A percentile compares a stretch with the other conserved stretches of the same genome.
Conservation (phyloP, 257 asterid genomes). For the Solanum peruvianum region DNA sequence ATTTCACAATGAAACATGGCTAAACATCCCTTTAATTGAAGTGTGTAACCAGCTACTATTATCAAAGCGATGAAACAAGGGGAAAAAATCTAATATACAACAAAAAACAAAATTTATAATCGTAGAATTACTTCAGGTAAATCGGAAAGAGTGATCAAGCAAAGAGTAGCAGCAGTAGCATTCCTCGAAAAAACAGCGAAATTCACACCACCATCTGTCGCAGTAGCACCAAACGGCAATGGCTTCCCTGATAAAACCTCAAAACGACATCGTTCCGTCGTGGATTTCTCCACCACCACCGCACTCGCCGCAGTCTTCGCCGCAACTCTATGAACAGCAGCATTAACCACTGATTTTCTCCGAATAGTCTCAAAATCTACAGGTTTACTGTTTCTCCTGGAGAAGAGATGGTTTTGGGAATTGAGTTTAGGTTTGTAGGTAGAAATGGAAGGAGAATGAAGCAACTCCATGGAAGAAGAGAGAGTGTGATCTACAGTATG, state of each 20-base stretch:
- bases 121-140: slow-evolving; percentile 38
- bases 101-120: neutral
- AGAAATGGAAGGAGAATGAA: slow-evolving; percentile 10
- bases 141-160: slow-evolving; percentile 59
- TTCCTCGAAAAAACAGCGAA: slow-evolving; percentile 54
- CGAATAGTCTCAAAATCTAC: neutral
- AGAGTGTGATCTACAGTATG: neutral
- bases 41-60: neutral
- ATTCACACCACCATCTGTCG: slow-evolving; percentile 76
- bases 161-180: slow-evolving; percentile 66
- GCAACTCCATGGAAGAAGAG: slow-evolving; percentile 14
- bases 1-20: neutral
- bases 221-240: slow-evolving; percentile 87
- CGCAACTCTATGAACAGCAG: slow-evolving; percentile 20
- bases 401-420: neutral
- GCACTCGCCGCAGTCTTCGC: slow-evolving; percentile 51
- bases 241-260: slow-evolving; percentile 66
- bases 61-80: neutral
- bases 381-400: neutral
- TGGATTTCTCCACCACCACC: slow-evolving; percentile 59
- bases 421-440: slow-evolving; percentile 2
- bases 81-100: neutral
- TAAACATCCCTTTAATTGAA: neutral
- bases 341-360: slow-evolving; percentile 1
- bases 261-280: slow-evolving; percentile 21